Percentiles rank a stretch among this genome's conserved stretches.
Evolutionary conservation across 2,329 filamentous ascomycete genomes (phyloP).

Genomic region (Botrytis elliptica): DNA sequence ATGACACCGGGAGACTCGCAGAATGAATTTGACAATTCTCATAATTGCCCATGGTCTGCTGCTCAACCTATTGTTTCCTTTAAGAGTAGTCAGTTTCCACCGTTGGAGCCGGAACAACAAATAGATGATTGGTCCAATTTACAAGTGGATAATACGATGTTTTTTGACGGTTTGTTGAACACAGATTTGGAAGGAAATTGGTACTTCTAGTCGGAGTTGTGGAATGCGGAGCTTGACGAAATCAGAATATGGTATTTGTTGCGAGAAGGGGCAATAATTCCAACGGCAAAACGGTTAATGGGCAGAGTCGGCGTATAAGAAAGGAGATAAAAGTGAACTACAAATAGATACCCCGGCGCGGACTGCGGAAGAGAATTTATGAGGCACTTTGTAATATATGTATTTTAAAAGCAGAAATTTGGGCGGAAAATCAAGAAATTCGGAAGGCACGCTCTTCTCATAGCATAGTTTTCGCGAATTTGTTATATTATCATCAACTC

Average conservation of each 20-base stretch:
- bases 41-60: neutral
- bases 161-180: constrained; percentile 38
- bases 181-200: constrained; percentile 39
- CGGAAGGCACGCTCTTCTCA: neutral
- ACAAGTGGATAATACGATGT: constrained; percentile 35
- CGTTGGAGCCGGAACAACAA: constrained; percentile 24
- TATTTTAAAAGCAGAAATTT: neutral
- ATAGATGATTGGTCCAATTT: constrained; percentile 30
- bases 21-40: neutral
- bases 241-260: neutral
- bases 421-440: neutral
- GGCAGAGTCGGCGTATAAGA: neutral
- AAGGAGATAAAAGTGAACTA: neutral
- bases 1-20: neutral
- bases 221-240: neutral
- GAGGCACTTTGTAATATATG: neutral
- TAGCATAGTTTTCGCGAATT: neutral
- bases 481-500: neutral
- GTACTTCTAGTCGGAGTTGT: constrained; percentile 29
- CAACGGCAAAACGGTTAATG: neutral
- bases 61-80: constrained; percentile 32
- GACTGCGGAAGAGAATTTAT: neutral
- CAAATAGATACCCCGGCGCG: neutral
- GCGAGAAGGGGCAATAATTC: neutral
- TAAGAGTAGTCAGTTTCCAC: constrained; percentile 30